Evolutionary conservation across 1,139 yeast species (phyloP).

Genomic region (Yamadazyma dushanensis): DNA sequence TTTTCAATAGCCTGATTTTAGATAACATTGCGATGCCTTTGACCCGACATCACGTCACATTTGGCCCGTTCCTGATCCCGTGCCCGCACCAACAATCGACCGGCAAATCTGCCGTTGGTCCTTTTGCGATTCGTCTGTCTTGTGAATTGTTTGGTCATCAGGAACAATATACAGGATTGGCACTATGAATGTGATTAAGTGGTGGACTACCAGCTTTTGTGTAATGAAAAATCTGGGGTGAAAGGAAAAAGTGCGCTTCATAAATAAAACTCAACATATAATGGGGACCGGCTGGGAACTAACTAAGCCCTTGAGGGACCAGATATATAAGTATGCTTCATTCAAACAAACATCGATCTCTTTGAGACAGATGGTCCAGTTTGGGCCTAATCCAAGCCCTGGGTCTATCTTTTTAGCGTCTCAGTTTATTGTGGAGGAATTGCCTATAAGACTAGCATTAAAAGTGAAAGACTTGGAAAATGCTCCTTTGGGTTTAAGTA

Average conservation of each 20-base stretch:
- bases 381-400: constrained; percentile 75
- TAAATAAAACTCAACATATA: not conserved
- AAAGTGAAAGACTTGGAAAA: constrained; percentile 82
- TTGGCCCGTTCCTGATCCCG: too few relatives aligned
- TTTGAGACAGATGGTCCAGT: constrained; percentile 88
- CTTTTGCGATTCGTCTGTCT: too few relatives aligned
- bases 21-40: too few relatives aligned
- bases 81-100: too few relatives aligned
- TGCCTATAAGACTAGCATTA: constrained; percentile 84
- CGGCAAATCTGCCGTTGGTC: too few relatives aligned
- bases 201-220: not conserved
- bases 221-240: constrained; percentile 5
- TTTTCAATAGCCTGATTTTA: too few relatives aligned
- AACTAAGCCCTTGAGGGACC: constrained; percentile 37
- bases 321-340: constrained; percentile 59
- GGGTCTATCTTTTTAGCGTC: constrained; percentile 83
- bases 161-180: not conserved
- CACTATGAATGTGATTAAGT: too few relatives aligned
- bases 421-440: constrained; percentile 81
- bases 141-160: too few relatives aligned
- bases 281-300: constrained; percentile 52
- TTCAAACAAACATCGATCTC: constrained; percentile 85
- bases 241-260: constrained; percentile 1
- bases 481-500: constrained; percentile 71
- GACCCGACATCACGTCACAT: too few relatives aligned